Base-by-base conservation (phyloP, 257 asterid species). In the Solanum piurae region DNA sequence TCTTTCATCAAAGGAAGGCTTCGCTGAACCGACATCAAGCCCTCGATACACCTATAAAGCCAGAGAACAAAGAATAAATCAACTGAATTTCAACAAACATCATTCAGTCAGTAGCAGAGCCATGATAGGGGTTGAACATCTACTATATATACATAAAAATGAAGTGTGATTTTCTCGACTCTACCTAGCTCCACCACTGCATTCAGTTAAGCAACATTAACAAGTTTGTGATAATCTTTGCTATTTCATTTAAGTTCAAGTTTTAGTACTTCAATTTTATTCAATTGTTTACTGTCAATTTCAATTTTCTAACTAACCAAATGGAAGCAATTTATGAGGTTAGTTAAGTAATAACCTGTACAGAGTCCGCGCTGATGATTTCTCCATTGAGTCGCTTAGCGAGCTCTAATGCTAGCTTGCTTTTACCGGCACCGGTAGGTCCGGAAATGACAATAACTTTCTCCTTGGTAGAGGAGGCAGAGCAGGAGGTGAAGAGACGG, bases 381-480 rank as follows among this genome's bases (percentile, higher is more conserved):
- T 97, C 98, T 29, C 98, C 99, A 64, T 95, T 95, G 85, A 97
- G 95, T 8, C 94, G 91, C 88, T 97, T 96, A 23, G 99, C 99
- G 52, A 97, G 94, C 90, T 97, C 98, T 87, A 97, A 85, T 1
- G 98, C 92, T 23, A 97, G 98, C 92, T 94, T 93, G 92, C 98
- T 97, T 89, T 97, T 95, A 6, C 99, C 99, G 87, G 99, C 98
- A 80, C 99, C 99, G 58, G 99, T 97, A 64, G 99, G 99, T 18
- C 99, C 98, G 44, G 99, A 95, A 86, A 97, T 94, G 52, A 97
- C 98, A 6, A 97, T 87, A 77, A 97, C 98, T 89, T 94, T 95
- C 91, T 91, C 92, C 85, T 89, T 91, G 46, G 77, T 92, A 21
- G 89, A 37, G 83, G 86, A 66, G 33, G 91, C 88, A 42, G 94